Conservation (phyloP, 2,329 filamentous ascomycete genomes). For the Colletotrichum sp. region DNA sequence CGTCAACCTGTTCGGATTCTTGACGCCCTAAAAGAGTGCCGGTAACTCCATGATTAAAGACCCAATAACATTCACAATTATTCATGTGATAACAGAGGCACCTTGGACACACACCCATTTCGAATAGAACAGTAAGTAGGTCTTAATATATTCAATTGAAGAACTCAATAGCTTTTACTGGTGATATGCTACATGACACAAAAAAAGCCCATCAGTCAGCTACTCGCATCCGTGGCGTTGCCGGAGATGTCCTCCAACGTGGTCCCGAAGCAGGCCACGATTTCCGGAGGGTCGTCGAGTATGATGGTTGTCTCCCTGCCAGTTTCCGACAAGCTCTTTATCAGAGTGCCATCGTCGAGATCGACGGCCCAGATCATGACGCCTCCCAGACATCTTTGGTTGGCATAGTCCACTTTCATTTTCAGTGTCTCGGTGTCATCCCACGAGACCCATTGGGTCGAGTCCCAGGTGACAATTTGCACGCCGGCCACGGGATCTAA, state of each 20-base stretch:
- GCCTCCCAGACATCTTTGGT: constrained; percentile 30
- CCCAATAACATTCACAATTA: background rate
- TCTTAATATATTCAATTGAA: background rate
- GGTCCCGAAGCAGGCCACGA: background rate
- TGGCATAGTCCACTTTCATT: constrained; percentile 34
- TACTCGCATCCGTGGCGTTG: background rate
- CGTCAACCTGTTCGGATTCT: background rate
- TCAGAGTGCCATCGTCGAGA: constrained; percentile 28
- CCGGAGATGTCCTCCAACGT: background rate
- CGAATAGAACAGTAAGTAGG: background rate
- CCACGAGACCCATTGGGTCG: constrained; percentile 40
- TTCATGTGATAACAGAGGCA: background rate
- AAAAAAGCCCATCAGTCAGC: background rate
- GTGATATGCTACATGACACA: background rate
- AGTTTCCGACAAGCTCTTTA: background rate
- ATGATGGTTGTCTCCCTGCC: background rate
- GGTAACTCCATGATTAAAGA: background rate
- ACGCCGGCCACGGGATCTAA: constrained; percentile 31
- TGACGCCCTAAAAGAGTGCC: background rate
- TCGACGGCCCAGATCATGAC: constrained; percentile 31
- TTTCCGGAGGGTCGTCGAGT: background rate
- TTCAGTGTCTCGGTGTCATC: constrained; percentile 38
- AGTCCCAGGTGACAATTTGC: constrained; percentile 32
- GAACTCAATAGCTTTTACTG: background rate
- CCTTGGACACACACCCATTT: background rate